Evolutionary conservation across 2,329 filamentous ascomycete species (phyloP).

Genomic region (Cercospora canescens): DNA sequence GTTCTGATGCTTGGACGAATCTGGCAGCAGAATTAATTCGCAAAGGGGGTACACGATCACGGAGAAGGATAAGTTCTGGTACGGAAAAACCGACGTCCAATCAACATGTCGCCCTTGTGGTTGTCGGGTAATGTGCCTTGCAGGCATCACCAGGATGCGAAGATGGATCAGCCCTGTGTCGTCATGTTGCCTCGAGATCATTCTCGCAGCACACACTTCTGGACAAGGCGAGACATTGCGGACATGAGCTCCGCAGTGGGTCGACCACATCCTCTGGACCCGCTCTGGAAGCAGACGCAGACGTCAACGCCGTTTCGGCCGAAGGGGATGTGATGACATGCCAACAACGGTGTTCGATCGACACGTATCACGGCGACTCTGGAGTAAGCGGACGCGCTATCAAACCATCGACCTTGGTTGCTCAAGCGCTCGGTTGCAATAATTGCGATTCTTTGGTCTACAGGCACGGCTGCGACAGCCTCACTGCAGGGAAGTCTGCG

Average conservation of each 20-base stretch:
- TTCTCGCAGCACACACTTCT: neutral
- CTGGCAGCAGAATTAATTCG: neutral
- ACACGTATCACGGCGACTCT: neutral
- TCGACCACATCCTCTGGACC: neutral
- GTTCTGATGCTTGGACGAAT: neutral
- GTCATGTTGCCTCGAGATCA: neutral
- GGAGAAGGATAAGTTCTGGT: neutral
- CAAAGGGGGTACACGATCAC: neutral
- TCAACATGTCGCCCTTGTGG: neutral
- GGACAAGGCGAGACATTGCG: constrained; percentile 1
- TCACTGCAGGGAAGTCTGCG: neutral
- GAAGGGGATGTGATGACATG: neutral
- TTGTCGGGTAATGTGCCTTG: neutral
- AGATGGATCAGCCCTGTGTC: constrained; percentile 1
- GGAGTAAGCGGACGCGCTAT: neutral
- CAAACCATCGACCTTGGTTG: neutral
- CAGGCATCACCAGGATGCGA: neutral
- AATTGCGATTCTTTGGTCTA: neutral
- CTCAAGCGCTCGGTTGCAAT: neutral
- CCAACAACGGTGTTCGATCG: neutral
- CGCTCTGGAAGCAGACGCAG: neutral
- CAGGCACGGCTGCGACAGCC: neutral
- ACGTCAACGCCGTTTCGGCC: neutral
- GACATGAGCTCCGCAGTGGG: constrained; percentile 2
- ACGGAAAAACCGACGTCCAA: neutral